phyloP scores from a whole-genome alignment of 1,139 yeast genomes.

The Hansenula anomala region DNA sequence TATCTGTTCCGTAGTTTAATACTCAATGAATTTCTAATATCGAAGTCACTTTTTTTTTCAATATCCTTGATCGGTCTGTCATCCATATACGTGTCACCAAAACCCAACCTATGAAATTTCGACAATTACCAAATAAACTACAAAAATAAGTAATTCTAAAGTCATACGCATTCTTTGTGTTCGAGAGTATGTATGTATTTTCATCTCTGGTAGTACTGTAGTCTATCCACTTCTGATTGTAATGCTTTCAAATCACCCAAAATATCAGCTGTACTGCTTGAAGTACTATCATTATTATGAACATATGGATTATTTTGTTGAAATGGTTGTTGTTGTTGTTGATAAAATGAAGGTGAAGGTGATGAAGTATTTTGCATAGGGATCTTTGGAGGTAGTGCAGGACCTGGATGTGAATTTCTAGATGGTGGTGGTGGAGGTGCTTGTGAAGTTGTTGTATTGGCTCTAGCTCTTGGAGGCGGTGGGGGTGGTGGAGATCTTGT shows the following conservation, averaged over 20 bases:
- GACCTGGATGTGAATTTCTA: conserved; percentile 20
- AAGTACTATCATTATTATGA: conserved; percentile 17
- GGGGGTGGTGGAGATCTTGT: conserved; percentile 22
- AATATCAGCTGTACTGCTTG: conserved; percentile 42
- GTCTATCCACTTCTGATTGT: conserved; percentile 58
- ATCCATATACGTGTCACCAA: not conserved
- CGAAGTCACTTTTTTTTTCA: not conserved
- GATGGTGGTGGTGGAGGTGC: conserved; percentile 7
- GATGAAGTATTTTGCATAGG: conserved; percentile 7
- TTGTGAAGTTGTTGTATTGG: not conserved
- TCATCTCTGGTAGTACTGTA: conserved; percentile 18
- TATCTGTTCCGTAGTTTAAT: no score
- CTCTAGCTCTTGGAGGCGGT: conserved; percentile 18
- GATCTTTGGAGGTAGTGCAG: conserved; percentile 14
- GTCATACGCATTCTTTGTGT: no score
- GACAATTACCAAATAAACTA: not conserved
- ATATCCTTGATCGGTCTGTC: not conserved
- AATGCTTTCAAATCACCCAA: conserved; percentile 57
- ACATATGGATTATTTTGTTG: conserved; percentile 6
- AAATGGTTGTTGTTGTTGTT: conserved; percentile 9
- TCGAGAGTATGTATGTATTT: no score
- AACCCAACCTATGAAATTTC: not conserved
- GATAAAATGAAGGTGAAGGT: conserved; percentile 5
- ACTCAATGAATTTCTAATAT: not conserved
- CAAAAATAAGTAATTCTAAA: no score